Conservation (phyloP, 148 eudicot species). For the Talinum fruticosum region DNA sequence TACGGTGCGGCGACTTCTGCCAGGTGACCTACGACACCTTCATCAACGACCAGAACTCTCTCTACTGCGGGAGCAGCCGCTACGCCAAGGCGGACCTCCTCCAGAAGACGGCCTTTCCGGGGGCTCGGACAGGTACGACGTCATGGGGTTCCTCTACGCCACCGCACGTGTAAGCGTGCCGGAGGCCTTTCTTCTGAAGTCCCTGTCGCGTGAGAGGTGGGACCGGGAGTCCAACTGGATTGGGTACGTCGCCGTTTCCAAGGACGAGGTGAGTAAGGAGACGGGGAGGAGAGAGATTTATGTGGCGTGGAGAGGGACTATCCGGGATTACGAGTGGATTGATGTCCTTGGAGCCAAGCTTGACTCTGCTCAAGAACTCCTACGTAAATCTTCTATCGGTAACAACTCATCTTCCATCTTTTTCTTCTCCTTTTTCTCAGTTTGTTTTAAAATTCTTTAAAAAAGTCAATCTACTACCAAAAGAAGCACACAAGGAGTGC, state of each 20-base stretch:
- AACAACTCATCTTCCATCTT: too few relatives aligned
- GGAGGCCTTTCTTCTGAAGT: constrained; percentile 53
- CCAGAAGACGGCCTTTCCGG: constrained; percentile 25
- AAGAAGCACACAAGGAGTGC: too few relatives aligned
- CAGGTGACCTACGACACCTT: constrained; percentile 81
- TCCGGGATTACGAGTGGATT: constrained; percentile 63
- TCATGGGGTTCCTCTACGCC: constrained; percentile 52
- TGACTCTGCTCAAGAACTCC: constrained; percentile 37
- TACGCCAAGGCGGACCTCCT: constrained; percentile 33
- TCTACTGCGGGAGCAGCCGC: constrained; percentile 44
- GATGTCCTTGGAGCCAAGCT: constrained; percentile 51
- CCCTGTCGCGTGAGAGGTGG: constrained; percentile 61
- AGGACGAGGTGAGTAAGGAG: constrained; percentile 33
- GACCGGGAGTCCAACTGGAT: constrained; percentile 78
- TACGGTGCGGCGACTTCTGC: constrained; percentile 83
- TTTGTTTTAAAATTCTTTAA: too few relatives aligned
- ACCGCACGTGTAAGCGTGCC: constrained; percentile 51
- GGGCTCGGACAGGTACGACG: constrained; percentile 32
- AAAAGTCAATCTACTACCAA: too few relatives aligned
- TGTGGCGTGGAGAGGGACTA: constrained; percentile 67
- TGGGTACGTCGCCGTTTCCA: constrained; percentile 56
- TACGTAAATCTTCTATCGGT: constrained; percentile 5
- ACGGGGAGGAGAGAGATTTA: constrained; percentile 61
- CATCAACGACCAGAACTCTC: constrained; percentile 42
- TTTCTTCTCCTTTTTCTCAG: too few relatives aligned